Base-by-base conservation (phyloP, 805 yeast genomes). In the Lipomyces orientalis region DNA sequence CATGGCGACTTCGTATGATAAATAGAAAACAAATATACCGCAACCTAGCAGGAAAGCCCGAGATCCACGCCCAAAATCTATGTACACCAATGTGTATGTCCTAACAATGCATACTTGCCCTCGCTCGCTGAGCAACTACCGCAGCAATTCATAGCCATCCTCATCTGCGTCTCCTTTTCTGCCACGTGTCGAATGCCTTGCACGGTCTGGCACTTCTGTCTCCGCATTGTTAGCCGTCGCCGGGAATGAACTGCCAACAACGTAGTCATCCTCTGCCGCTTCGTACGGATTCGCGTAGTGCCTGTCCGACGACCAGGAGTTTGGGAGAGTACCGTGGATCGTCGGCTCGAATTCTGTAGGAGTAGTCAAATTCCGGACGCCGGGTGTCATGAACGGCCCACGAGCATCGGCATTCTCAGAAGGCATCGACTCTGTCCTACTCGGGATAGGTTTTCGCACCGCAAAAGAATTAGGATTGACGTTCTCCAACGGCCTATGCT, bases 231-330 rank as follows among this genome's bases (percentile, higher is more conserved):
- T 55, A 4, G 37, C 49, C 31, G 49, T 31, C 22, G 60, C 9
- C 16, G 60, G 60, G 49, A 56, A 56, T 56, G 60, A 56, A 25
- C 35, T 22, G 33, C 16, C 14, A 19, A 56, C 6, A 1, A 35
- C 37, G 16, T 9, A 19, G 60, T 56, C 60, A 56, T 56, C 60
- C 5, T 56, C 49, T 16, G 14, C 60, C 35, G 29, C 6, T 25
- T 22, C 52, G 34, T 56, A 56, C 29, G 60, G 60, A 56, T 31
- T 56, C 14, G 6, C n/a, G 29, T 34, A 35, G 6, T 19, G 7
- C 52, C 8, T 14, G 34, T 34, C 49, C 12, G 33, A 9, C 14
- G 37, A 7, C 1, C 16, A 19, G 8, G 5, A 19, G 10, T 25
- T 14, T 7, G 43, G 37, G 25, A 14, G 33, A 3, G 3, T 14